phyloP scores from a whole-genome alignment of 2,329 filamentous ascomycete genomes.

The Colletotrichum liaoningense region DNA sequence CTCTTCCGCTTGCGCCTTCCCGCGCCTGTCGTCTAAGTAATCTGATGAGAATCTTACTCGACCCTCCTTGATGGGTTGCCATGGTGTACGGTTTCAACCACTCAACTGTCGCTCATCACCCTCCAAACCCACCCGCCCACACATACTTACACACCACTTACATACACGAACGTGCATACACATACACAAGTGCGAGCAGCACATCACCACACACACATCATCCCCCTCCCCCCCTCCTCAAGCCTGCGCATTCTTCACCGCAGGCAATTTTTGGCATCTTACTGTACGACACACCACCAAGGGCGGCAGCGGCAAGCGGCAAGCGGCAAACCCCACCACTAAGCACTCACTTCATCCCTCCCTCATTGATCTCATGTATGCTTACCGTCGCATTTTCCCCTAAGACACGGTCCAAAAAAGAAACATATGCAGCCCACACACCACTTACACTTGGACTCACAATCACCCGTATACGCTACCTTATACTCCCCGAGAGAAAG shows the following conservation, averaged over 20 bases:
- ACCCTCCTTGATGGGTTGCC: background rate
- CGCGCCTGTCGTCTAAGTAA: conserved; percentile 24
- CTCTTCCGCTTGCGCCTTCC: conserved; percentile 5
- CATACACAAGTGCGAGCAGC: background rate
- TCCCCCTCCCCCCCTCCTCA: background rate
- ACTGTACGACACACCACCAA: conserved; percentile 6
- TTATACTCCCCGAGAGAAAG: background rate
- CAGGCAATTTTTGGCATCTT: conserved; percentile 5
- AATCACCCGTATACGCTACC: too few relatives aligned
- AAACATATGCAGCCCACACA: background rate
- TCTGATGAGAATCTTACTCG: conserved; percentile 4
- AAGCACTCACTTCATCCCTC: background rate
- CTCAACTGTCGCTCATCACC: too few relatives aligned
- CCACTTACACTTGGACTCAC: background rate
- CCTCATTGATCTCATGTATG: background rate
- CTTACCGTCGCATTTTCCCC: background rate
- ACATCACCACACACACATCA: background rate
- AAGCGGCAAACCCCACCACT: conserved; percentile 1
- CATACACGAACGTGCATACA: background rate
- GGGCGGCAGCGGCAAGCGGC: conserved; percentile 11
- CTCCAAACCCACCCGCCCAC: background rate
- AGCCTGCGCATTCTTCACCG: background rate
- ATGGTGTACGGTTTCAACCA: background rate
- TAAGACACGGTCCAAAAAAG: conserved; percentile 3
- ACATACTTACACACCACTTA: background rate